Evolutionary conservation across 179 eudicot genomes (phyloP).

Genomic region (Nepenthes alata): DNA sequence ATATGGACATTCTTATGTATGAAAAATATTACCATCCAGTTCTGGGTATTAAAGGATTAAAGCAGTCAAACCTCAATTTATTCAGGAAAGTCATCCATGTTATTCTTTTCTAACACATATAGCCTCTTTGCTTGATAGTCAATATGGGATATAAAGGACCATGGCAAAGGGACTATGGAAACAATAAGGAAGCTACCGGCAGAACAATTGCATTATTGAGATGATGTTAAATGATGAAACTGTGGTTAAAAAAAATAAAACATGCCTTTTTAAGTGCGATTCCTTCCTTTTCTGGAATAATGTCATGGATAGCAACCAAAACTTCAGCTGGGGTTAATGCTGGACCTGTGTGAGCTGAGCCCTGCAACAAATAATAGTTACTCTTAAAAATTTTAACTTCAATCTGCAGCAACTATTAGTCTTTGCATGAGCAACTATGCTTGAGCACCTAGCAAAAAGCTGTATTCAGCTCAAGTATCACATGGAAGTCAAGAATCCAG

Average conservation of each 20-base stretch:
- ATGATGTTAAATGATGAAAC: neutral
- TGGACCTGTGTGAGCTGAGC: constrained; percentile 91
- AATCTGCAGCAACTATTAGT: neutral
- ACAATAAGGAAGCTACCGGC: too few species aligned
- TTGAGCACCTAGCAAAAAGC: too few species aligned
- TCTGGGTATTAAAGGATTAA: neutral
- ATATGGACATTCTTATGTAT: neutral
- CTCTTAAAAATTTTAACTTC: neutral
- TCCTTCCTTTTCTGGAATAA: constrained; percentile 80
- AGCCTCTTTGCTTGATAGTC: too few species aligned
- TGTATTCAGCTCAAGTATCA: too few species aligned
- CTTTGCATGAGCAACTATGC: neutral
- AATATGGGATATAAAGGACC: too few species aligned
- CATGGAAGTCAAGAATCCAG: too few species aligned
- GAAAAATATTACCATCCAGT: neutral
- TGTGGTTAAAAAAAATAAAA: neutral
- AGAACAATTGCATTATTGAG: neutral
- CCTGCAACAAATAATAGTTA: constrained; percentile 30
- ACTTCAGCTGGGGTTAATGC: constrained; percentile 97
- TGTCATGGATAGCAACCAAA: constrained; percentile 92
- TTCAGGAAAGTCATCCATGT: too few species aligned
- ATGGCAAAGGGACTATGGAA: too few species aligned
- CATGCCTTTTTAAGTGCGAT: constrained; percentile 74
- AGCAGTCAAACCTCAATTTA: too few species aligned
- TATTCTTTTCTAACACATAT: too few species aligned